Conservation (phyloP, 1,284 basidiomycete genomes). For the Takashimella tepidaria region DNA sequence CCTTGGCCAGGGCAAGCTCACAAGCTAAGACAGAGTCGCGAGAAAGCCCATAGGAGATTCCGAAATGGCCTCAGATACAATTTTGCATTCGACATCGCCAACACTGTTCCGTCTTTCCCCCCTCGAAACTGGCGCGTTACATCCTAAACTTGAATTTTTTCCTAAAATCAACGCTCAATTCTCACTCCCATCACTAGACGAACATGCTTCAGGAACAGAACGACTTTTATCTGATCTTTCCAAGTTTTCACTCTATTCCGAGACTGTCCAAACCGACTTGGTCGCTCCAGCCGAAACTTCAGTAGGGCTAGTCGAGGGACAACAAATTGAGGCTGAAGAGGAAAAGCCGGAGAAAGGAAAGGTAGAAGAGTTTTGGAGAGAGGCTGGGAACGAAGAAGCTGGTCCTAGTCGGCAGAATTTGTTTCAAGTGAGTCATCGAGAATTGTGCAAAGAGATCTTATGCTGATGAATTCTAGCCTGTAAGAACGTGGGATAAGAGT, state of each 20-base stretch:
- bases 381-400: conserved; percentile 10
- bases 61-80: too few relatives aligned
- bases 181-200: conserved; percentile 24
- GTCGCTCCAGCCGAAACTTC: background rate
- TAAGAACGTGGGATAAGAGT: conserved; percentile 26
- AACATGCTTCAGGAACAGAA: conserved; percentile 24
- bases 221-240: conserved; percentile 13
- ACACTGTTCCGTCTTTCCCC: conserved; percentile 6
- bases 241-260: background rate
- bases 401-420: conserved; percentile 15
- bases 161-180: conserved; percentile 13
- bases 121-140: background rate
- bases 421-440: conserved; percentile 21
- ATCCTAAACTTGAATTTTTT: too few relatives aligned
- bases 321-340: background rate
- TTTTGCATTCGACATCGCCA: too few relatives aligned
- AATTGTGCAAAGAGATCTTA: background rate
- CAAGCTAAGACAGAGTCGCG: too few relatives aligned
- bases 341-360: background rate
- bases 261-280: too few relatives aligned
- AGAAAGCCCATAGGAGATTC: too few relatives aligned
- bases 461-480: conserved; percentile 14
- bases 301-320: background rate
- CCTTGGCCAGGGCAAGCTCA: too few relatives aligned
- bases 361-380: conserved; percentile 1